phyloP scores from a whole-genome alignment of 2,329 filamentous ascomycete species.

The Curvularia verruculosa region DNA sequence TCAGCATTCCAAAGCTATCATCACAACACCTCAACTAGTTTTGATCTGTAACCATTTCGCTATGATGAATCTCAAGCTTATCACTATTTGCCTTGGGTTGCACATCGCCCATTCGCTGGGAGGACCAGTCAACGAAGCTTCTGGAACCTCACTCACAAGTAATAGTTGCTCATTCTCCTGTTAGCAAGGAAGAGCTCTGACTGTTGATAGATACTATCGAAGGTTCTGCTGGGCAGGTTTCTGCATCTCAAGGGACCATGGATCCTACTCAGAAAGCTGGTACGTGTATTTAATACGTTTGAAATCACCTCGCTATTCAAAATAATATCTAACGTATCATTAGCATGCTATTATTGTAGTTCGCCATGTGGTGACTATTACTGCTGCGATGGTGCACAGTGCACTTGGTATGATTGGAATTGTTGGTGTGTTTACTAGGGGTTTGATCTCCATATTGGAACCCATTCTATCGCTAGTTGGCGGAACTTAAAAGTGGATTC shows the following conservation, averaged over 20 bases:
- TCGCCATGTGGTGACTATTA: neutral
- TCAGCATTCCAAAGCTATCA: neutral
- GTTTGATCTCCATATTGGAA: neutral
- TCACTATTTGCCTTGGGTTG: neutral
- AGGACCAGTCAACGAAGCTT: neutral
- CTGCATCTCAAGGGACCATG: neutral
- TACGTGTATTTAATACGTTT: neutral
- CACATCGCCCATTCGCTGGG: neutral
- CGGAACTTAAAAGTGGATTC: neutral
- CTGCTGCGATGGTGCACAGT: neutral
- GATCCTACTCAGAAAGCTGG: neutral
- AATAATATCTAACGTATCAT: neutral
- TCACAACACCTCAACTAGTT: neutral
- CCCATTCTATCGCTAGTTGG: neutral
- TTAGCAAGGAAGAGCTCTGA: neutral
- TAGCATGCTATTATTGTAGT: neutral
- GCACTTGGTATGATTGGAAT: neutral
- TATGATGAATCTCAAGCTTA: neutral
- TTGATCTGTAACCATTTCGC: neutral
- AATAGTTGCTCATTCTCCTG: neutral
- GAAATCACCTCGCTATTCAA: neutral
- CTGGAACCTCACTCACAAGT: neutral
- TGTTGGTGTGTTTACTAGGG: neutral
- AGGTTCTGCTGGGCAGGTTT: neutral
- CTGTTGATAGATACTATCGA: neutral